Conservation (phyloP, 495 filamentous ascomycete genomes). For the Symbiotaphrina buchneri region DNA sequence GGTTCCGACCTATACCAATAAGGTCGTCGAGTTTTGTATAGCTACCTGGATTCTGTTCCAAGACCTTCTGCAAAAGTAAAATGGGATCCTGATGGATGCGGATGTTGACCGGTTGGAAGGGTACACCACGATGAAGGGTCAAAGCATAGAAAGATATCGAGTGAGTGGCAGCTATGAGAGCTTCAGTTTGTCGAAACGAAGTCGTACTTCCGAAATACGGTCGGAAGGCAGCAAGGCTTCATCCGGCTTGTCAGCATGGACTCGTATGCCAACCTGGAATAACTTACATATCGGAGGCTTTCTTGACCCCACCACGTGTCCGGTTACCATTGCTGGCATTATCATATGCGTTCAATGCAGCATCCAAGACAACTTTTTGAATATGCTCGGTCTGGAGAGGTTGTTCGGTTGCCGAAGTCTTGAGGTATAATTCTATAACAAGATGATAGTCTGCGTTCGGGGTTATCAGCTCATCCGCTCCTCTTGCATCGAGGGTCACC, state of each 20-base stretch:
- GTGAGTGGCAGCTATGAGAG: conserved; percentile 72
- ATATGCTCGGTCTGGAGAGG: conserved; percentile 29
- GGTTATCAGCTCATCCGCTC: no score
- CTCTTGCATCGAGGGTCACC: no score
- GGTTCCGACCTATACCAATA: conserved; percentile 49
- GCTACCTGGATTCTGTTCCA: conserved; percentile 66
- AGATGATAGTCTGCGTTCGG: conserved; percentile 43
- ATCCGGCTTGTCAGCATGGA: conserved; percentile 1
- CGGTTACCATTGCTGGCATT: conserved; percentile 80
- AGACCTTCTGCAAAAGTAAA: conserved; percentile 59
- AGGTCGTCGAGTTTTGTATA: conserved; percentile 80
- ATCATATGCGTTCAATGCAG: conserved; percentile 57
- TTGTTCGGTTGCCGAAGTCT: conserved; percentile 17
- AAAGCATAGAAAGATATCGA: conserved; percentile 71
- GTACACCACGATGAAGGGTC: conserved; percentile 74
- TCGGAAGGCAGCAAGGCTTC: background rate
- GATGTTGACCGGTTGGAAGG: conserved; percentile 78
- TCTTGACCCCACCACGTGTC: conserved; percentile 62
- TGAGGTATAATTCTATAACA: conserved; percentile 45
- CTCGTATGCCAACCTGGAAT: no score
- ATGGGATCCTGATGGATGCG: conserved; percentile 72
- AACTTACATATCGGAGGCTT: conserved; percentile 64
- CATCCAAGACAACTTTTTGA: conserved; percentile 39
- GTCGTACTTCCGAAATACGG: background rate
- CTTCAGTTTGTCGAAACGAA: conserved; percentile 24